These are phyloP conservation scores for Micractinium sp. DNA, from an alignment of 139 green algal species.

Conservation along the genomic window DNA sequence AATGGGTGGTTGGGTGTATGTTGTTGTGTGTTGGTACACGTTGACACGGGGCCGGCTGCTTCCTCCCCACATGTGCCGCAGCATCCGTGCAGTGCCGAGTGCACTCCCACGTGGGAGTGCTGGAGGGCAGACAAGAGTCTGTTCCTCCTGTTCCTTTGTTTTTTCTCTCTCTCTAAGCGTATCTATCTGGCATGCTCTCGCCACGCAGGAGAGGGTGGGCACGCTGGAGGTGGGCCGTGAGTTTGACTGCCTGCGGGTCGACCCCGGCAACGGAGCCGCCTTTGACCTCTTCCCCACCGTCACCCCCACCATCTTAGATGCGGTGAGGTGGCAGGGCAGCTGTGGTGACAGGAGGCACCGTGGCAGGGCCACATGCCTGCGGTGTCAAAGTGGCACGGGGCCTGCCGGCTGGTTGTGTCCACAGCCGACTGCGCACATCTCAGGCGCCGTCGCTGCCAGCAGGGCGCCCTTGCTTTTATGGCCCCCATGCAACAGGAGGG, in stretches of 20 bases:
- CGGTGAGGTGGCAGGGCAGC: neutral
- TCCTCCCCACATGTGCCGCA: neutral
- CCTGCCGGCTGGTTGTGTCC: too few relatives aligned
- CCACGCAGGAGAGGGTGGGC: slow-evolving; percentile 50
- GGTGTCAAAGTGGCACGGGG: neutral
- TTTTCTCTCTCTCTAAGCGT: too few relatives aligned
- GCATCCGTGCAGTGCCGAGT: neutral
- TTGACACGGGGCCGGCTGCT: neutral
- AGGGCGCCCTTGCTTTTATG: neutral
- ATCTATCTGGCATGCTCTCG: neutral
- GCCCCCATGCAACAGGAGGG: neutral
- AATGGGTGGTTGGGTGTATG: neutral
- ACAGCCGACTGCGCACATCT: too few relatives aligned
- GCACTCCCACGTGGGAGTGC: neutral
- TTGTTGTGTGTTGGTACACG: neutral
- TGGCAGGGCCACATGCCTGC: too few relatives aligned
- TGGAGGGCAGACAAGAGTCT: too few relatives aligned
- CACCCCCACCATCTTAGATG: slow-evolving; percentile 4
- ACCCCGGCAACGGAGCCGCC: slow-evolving; percentile 41
- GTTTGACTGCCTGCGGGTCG: slow-evolving; percentile 73
- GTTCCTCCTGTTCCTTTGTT: too few relatives aligned
- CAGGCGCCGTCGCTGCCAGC: neutral
- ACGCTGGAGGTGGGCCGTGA: slow-evolving; percentile 68
- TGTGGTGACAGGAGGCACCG: too few relatives aligned
- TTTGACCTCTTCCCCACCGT: slow-evolving; percentile 63